Percentiles rank a stretch among this genome's conserved stretches.
Conservation (phyloP, 108 stramenopile genomes). For the Skeletonema potamos region DNA sequence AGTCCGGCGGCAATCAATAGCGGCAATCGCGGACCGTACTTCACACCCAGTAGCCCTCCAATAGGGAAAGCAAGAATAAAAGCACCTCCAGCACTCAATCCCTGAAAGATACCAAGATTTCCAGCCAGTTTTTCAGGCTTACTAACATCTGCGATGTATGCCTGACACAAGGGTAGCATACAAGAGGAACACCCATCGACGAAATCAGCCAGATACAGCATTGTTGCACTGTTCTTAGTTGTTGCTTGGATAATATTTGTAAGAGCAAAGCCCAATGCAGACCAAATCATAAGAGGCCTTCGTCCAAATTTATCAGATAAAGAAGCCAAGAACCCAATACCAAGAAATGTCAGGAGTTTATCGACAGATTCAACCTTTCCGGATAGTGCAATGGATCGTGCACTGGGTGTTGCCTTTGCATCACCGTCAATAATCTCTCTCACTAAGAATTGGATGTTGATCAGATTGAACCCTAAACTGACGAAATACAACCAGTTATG, state of each 20-base stretch:
- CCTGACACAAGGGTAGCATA: constrained; percentile 23
- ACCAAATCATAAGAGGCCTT: constrained; percentile 25
- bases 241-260: constrained; percentile 25
- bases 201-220: constrained; percentile 21
- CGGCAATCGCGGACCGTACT: constrained; percentile 7
- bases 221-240: constrained; percentile 3
- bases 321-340: constrained; percentile 14
- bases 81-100: constrained; percentile 8
- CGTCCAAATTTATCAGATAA: constrained; percentile 18
- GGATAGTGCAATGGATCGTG: background rate
- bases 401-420: constrained; percentile 9
- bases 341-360: constrained; percentile 20
- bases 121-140: constrained; percentile 3
- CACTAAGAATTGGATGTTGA: constrained; percentile 25
- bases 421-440: constrained; percentile 26
- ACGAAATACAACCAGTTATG: constrained; percentile 37
- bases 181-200: constrained; percentile 20
- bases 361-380: constrained; percentile 30
- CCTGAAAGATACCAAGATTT: constrained; percentile 22
- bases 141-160: constrained; percentile 25
- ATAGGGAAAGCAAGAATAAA: constrained; percentile 24
- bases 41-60: background rate
- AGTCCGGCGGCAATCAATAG: constrained; percentile 22
- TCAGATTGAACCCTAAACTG: constrained; percentile 22
- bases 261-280: constrained; percentile 12